phyloP scores from a whole-genome alignment of 2,329 filamentous ascomycete species.

The Aspergillus pseudonomiae region DNA sequence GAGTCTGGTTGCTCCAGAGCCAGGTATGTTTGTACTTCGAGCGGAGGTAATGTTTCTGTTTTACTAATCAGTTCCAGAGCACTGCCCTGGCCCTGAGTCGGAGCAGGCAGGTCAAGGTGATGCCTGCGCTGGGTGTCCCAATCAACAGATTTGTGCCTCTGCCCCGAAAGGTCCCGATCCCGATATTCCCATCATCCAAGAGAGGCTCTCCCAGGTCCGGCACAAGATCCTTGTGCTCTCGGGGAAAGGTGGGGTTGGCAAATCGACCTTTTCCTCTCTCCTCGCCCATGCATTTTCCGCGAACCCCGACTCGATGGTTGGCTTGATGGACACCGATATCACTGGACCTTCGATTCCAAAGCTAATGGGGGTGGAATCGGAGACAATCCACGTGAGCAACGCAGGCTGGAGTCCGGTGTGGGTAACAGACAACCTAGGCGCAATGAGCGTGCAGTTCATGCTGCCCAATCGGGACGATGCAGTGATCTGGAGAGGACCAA shows the following conservation, averaged over 20 bases:
- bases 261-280: slow-evolving; percentile 89
- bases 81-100: slow-evolving; percentile 80
- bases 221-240: slow-evolving; percentile 93
- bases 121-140: slow-evolving; percentile 92
- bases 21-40: slow-evolving; percentile 52
- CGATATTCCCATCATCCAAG: slow-evolving; percentile 85
- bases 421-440: slow-evolving; percentile 89
- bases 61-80: slow-evolving; percentile 56
- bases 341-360: slow-evolving; percentile 95
- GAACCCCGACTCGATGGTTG: slow-evolving; percentile 77
- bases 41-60: background rate
- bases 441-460: slow-evolving; percentile 99
- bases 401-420: slow-evolving; percentile 94
- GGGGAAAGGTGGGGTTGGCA: slow-evolving; percentile 95
- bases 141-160: slow-evolving; percentile 92
- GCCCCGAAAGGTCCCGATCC: slow-evolving; percentile 95
- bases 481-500: slow-evolving; percentile 95
- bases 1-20: slow-evolving; percentile 88
- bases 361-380: slow-evolving; percentile 96
- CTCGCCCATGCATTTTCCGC: slow-evolving; percentile 86
- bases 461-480: slow-evolving; percentile 90
- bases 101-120: slow-evolving; percentile 65
- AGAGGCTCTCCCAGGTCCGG: slow-evolving; percentile 75
- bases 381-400: slow-evolving; percentile 88
- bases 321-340: slow-evolving; percentile 98